Base-by-base conservation (phyloP, 768 basidiomycete genomes). In the Boletales sp. region DNA sequence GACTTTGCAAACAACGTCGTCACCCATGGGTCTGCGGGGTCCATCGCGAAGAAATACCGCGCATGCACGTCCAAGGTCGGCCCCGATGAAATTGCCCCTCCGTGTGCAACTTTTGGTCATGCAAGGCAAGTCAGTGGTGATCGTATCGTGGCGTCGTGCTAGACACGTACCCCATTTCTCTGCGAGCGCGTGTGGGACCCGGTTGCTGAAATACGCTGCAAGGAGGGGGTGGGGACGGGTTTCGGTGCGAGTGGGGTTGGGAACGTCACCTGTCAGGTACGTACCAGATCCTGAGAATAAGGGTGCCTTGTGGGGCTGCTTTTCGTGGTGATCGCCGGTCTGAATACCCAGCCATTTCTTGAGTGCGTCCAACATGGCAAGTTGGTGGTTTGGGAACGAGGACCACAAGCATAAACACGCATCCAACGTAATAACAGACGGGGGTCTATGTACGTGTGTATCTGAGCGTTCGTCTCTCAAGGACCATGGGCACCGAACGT, bases 21-120 rank as follows among this genome's bases (percentile, higher is more conserved):
- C 11, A 52, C 66, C 66, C 66, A 67, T 10, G 62, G 54, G 7
- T 67, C 66, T 18, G 49, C 52, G 11, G 53, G 50, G 42, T 67
- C 59, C 14, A 15, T 58, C 34, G 68, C 68, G 35, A 67, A 67
- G 48, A 66, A 68, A 48, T 69, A 67, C 31, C 57, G 56, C 6
- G 59, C 53, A n/a, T 50, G 54, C 18, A 35, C 12, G 40, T 51
- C 54, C 21, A 53, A 35, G 12, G 39, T 48, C 34, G 52, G 43
- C 34, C 47, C 57, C 1, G 51, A 50, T 2, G 52, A 55, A 3
- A 67, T 17, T 14, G 43, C 39, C 4, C 67, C 66, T 24, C 66
- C 66, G 9, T 69, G 53, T 4, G 45, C 46, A 11, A 55, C 66
- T 67, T 24, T 5, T 24, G 24, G 5, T 24, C 24, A 24, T 24